Conservation (phyloP, 345 rosid species). For the Raphanus sativus region DNA sequence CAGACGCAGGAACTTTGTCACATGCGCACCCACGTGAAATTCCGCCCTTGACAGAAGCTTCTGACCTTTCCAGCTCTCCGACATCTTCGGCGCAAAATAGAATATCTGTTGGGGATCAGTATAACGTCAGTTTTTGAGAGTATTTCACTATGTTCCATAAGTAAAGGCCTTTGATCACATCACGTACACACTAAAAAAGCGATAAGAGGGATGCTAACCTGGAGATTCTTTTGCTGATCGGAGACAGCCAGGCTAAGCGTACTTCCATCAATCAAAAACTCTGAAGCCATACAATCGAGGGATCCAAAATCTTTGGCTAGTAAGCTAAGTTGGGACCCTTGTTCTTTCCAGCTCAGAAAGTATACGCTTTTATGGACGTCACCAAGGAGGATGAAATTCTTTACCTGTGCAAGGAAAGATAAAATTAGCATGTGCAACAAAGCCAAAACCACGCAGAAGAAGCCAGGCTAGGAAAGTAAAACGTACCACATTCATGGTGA, state of each 20-base stretch:
- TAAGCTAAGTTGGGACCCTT: conserved; percentile 89
- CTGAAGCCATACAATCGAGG: conserved; percentile 91
- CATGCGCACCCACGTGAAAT: conserved; percentile 89
- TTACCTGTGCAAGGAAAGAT: conserved; percentile 59
- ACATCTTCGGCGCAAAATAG: conserved; percentile 91
- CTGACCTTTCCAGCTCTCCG: conserved; percentile 98
- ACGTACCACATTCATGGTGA: conserved; percentile 94
- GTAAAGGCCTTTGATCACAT: neutral
- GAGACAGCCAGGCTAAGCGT: conserved; percentile 90
- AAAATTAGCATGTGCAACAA: conserved; percentile 24
- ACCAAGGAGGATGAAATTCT: conserved; percentile 89
- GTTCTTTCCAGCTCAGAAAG: conserved; percentile 98
- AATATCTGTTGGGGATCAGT: conserved; percentile 57
- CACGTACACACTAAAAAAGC: neutral
- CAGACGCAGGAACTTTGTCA: conserved; percentile 84
- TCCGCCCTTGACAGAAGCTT: conserved; percentile 95
- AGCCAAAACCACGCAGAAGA: conserved; percentile 3
- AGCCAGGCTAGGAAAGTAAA: conserved; percentile 4
- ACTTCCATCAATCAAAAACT: conserved; percentile 97
- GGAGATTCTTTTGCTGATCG: conserved; percentile 78
- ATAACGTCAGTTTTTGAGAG: conserved; percentile 7
- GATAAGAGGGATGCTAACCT: conserved; percentile 25
- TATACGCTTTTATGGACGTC: conserved; percentile 83
- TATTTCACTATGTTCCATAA: conserved; percentile 13
- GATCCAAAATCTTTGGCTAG: conserved; percentile 95